Percentiles rank a stretch among this genome's conserved stretches.
These are phyloP conservation scores for Dioscorea cayenensis DNA, from an alignment of 116 monocot species.

Conservation along the genomic window DNA sequence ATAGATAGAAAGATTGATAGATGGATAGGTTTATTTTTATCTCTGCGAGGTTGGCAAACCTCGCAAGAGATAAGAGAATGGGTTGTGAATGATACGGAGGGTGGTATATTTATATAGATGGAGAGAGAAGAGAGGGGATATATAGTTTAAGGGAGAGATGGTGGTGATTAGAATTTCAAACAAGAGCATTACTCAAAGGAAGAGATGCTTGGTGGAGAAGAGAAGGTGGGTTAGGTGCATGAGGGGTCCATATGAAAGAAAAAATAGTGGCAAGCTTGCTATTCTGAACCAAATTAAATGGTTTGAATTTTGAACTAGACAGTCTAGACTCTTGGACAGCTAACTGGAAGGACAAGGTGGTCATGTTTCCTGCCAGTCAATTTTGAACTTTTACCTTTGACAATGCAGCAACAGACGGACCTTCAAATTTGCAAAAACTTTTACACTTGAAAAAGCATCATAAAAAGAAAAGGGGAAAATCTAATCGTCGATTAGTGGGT, in stretches of 20 bases:
- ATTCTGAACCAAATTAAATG: background rate
- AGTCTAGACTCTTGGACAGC: background rate
- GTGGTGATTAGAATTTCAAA: background rate
- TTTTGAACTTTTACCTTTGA: no score
- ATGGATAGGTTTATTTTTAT: background rate
- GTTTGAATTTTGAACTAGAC: background rate
- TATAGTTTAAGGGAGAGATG: background rate
- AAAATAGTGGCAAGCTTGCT: background rate
- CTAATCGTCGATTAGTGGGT: no score
- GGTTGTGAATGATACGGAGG: background rate
- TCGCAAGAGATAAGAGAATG: constrained; percentile 1
- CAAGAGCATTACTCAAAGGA: background rate
- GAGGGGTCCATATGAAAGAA: background rate
- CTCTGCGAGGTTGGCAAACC: constrained; percentile 8
- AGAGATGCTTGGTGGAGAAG: constrained; percentile 2
- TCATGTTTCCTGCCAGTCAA: no score
- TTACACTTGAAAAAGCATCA: background rate
- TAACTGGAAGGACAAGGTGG: background rate
- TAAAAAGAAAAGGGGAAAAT: background rate
- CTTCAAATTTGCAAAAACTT: no score
- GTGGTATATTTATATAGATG: background rate
- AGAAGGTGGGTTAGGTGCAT: background rate
- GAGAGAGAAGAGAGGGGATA: background rate
- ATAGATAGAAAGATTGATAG: no score
- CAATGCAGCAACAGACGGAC: no score